These are phyloP conservation scores for Heterobasidion irregulare DNA, from an alignment of 1,284 basidiomycete species.

Conservation along the genomic window DNA sequence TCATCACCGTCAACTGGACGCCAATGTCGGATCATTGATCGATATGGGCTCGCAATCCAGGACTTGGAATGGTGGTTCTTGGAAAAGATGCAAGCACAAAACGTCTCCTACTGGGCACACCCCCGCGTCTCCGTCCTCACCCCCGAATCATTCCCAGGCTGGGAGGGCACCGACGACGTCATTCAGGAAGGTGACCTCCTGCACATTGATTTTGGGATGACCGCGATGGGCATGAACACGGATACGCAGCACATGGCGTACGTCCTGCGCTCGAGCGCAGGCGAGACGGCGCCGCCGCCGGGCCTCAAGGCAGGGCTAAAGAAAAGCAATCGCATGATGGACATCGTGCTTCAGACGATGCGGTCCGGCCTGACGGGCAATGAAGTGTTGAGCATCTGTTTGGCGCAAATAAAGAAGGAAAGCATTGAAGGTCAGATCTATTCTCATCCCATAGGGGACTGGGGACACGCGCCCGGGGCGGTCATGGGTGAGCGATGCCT, in stretches of 20 bases:
- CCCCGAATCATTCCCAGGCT: conserved; percentile 34
- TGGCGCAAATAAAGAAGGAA: conserved; percentile 33
- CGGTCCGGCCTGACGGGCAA: conserved; percentile 38
- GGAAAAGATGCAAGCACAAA: conserved; percentile 39
- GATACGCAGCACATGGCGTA: conserved; percentile 51
- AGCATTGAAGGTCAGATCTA: conserved; percentile 42
- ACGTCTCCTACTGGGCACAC: conserved; percentile 45
- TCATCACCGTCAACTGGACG: not conserved
- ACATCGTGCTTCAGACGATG: conserved; percentile 38
- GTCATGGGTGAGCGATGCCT: conserved; percentile 32
- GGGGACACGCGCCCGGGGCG: conserved; percentile 45
- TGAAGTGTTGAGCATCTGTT: conserved; percentile 30
- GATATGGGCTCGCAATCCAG: conserved; percentile 13
- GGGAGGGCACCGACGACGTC: conserved; percentile 31
- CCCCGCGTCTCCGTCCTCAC: conserved; percentile 40
- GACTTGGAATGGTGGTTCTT: conserved; percentile 50
- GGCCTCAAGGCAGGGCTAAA: conserved; percentile 34
- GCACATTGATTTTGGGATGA: conserved; percentile 48
- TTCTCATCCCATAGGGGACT: conserved; percentile 48
- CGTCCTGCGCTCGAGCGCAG: conserved; percentile 33
- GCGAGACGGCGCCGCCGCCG: conserved; percentile 32
- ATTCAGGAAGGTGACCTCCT: conserved; percentile 40
- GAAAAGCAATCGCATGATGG: conserved; percentile 43
- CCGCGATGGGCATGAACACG: conserved; percentile 45
- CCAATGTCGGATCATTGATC: not conserved